Evolutionary conservation across 73 alveolate species (phyloP), one percentile per base, ranked within the genome.

Genomic region (Tetrahymena malaccensis): DNA sequence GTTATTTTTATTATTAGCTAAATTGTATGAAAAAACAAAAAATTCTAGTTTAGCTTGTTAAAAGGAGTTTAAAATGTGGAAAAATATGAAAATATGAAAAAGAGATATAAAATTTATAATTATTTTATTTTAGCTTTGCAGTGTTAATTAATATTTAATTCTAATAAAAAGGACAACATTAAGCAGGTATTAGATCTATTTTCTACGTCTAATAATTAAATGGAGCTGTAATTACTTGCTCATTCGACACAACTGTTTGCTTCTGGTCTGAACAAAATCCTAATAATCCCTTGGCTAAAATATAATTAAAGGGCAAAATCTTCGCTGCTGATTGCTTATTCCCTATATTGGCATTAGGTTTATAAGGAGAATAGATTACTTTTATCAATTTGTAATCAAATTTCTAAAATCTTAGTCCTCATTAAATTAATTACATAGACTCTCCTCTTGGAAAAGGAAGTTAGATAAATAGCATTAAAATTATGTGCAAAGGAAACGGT

Each of bases 251-350:
- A 11, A 50, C 83, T 50, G 83, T 50, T 50, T 50, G 83, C 31
- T 50, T 50, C 83, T 50, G 83, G 83, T 50, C 83, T 11, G 83
- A 50, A 21, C 16, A 50, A 50, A 50, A 50, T 50, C 83, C 83
- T 50, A 50, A 50, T 50, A 50, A 50, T 50, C 94, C 89, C 34
- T 93, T 85, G 35, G 50, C 55, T 38, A 35, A 34, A 58, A 17
- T 94, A 37, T 83, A 94, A 56, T 94, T 94, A 37, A 19, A 43
- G 7, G 96, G 85, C 5, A 94, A 94, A 35, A 43, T 84, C 34
- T 43, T 50, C 43, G 94, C 43, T 16, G 55, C 43, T 94, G 94
- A 94, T 94, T 25, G 96, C 96, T 40, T 94, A 58, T 94, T 83
- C 94, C 43, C 94, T 55, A 84, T 83, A 34, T 17, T 93, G 70